Evolutionary conservation across 139 green algal species (phyloP), one percentile per base, ranked within the genome.

Genomic region (Chlamydomonas applanata): DNA sequence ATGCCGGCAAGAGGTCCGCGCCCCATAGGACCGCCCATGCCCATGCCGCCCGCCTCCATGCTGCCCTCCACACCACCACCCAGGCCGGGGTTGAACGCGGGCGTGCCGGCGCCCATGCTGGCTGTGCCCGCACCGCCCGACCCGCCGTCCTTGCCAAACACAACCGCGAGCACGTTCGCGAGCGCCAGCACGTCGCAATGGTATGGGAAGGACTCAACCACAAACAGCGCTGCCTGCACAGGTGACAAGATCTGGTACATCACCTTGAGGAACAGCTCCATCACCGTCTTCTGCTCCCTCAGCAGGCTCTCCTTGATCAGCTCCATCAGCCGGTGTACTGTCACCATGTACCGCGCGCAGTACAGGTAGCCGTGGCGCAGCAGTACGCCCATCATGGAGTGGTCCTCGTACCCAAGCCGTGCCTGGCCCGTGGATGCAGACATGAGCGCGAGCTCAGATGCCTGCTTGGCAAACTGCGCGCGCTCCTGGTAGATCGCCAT

Each of bases 261-360:
- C 57, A 84, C 78, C 68, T 84, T 79, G n/a, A 84, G 73, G 40
- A 84, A 84, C 22, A 84, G 69, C 78, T 84, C 78, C 78, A 84
- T 84, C 25, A 84, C 72, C 2, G 72, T 72, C 36, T 74, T 77
- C 60, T 84, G 78, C 73, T 84, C 78, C 14, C 71, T 70, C 7
- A 70, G 64, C 19, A 84, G 46, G 0, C 53, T 79, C 24, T 84
- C 78, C 78, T 80, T 80, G 52, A 84, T 73, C 44, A 79, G 59
- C 33, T 84, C 78, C 22, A 80, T 40, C 22, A 80, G 25, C 3
- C 59, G 57, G 22, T 84, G 78, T 52, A 84, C 67, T 34, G 77
- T 35, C n/a, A 84, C 66, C 29, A 73, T 57, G 54, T 77, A 80
- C 29, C 73, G 67, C 22, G 78, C 78, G 40, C 77, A 84, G 69